Percentiles rank a stretch among this genome's conserved stretches.
Conservation (phyloP, 352 stramenopile genomes). For the Phytophthora megakarya region DNA sequence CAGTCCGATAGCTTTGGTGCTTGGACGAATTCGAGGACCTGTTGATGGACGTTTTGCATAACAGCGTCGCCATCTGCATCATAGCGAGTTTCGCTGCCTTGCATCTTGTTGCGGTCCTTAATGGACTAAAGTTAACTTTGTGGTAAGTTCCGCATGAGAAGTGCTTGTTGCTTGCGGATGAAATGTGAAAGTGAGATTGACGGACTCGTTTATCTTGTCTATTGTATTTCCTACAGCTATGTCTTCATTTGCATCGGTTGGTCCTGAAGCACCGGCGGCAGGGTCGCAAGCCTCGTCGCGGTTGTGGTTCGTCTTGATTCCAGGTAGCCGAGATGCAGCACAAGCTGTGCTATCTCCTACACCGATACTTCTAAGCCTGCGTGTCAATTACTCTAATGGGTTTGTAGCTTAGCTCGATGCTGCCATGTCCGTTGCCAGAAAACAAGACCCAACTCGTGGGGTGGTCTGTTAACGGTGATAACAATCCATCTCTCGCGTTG, state of each 20-base stretch:
- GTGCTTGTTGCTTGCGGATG: background rate
- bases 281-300: too few relatives aligned
- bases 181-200: background rate
- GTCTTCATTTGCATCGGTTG: too few relatives aligned
- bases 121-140: background rate
- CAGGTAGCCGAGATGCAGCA: too few relatives aligned
- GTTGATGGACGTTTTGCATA: background rate
- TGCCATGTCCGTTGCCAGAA: background rate
- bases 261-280: too few relatives aligned
- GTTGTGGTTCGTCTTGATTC: too few relatives aligned
- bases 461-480: slow-evolving; percentile 2
- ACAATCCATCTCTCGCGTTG: background rate
- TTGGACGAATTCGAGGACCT: background rate
- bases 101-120: background rate
- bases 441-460: slow-evolving; percentile 5
- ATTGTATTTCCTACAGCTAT: too few relatives aligned
- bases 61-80: background rate
- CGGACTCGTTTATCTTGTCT: too few relatives aligned
- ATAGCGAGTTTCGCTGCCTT: background rate
- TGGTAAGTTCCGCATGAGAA: background rate
- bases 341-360: too few relatives aligned
- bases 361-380: background rate
- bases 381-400: background rate
- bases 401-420: slow-evolving; percentile 1
- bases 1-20: too few relatives aligned